phyloP scores from a whole-genome alignment of 768 basidiomycete species.

The Hortiboletus flavorubellus region DNA sequence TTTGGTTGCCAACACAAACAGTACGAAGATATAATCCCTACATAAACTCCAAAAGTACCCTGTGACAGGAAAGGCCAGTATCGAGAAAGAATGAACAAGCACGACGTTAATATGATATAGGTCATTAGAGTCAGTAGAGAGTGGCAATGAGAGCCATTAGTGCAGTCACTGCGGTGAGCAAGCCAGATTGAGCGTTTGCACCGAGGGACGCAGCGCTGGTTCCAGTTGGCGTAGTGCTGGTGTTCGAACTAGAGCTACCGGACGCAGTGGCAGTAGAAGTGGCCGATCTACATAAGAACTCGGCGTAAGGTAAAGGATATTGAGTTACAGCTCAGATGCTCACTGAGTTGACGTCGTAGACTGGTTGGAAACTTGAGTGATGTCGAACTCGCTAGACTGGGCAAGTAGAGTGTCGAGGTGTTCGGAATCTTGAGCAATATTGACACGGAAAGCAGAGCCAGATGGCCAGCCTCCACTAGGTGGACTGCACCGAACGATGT shows the following conservation, averaged over 20 bases:
- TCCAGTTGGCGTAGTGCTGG: constrained; percentile 27
- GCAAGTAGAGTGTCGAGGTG: constrained; percentile 57
- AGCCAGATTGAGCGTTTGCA: constrained; percentile 28
- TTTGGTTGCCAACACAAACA: neutral
- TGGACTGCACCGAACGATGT: constrained; percentile 42
- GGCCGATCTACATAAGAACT: constrained; percentile 7
- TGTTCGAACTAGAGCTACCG: constrained; percentile 23
- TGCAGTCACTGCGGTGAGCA: constrained; percentile 35
- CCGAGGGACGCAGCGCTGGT: constrained; percentile 31
- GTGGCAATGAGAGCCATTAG: constrained; percentile 33
- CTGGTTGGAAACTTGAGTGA: constrained; percentile 27
- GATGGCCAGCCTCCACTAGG: constrained; percentile 64
- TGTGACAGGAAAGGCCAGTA: neutral
- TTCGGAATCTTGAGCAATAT: constrained; percentile 54
- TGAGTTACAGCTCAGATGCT: constrained; percentile 1
- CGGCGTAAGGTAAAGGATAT: neutral
- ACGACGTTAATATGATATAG: neutral
- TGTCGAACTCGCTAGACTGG: constrained; percentile 65
- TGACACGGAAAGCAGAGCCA: constrained; percentile 66
- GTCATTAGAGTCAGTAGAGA: constrained; percentile 14
- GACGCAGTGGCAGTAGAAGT: neutral
- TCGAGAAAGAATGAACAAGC: neutral
- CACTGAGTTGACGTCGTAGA: constrained; percentile 20
- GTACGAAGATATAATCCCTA: neutral
- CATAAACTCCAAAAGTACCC: neutral